Base-by-base conservation (phyloP, 495 filamentous ascomycete species). In the Penicillium atrosanguineum region DNA sequence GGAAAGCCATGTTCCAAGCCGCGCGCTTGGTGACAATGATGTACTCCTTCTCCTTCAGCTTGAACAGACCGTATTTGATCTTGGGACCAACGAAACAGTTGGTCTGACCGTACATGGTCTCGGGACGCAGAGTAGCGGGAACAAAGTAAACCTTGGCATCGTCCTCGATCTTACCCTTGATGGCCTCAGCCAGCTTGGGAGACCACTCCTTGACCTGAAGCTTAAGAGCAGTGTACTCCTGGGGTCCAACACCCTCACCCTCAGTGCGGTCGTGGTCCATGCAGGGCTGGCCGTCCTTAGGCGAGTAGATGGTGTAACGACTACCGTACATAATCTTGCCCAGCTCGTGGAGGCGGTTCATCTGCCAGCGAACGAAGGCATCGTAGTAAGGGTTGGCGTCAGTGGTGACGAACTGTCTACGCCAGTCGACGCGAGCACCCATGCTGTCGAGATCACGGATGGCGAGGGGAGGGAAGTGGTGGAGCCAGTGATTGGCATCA, bases 311-410 rank as follows among this genome's bases (percentile, higher is more conserved):
- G 2, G 93, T 97, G 67, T 96, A 96, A 37, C 94, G 81, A 74
- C 89, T 92, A 44, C 91, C 93, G 68, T 93, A 98, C 77, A 88
- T 84, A 61, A 98, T 95, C 78, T 97, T 98, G 46, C 88, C 81
- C 44, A 96, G 79, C 68, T 95, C 88, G 69, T 86, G 86, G 16
- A 98, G 80, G 51, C 88, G 87, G 68, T 89, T 91, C 91, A 97
- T 98, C 74, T 98, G 93, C 93, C 93, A 98, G 59, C 90, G 79
- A 23, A 98, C 87, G 62, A 98, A 98, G 16, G 91, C 83, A 68
- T 98, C 92, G 68, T 93, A 98, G 73, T 95, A 97, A 3, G 91
- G 91, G 75, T 98, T 98, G 2, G 90, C 92, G 64, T 98, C 93
- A 9, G 93, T 98, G 7, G 93, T 98, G 23, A 96, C 87, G 57